These are phyloP conservation scores for Cryptococcus sp. DNA, from an alignment of 1,284 basidiomycete genomes.

Conservation along the genomic window DNA sequence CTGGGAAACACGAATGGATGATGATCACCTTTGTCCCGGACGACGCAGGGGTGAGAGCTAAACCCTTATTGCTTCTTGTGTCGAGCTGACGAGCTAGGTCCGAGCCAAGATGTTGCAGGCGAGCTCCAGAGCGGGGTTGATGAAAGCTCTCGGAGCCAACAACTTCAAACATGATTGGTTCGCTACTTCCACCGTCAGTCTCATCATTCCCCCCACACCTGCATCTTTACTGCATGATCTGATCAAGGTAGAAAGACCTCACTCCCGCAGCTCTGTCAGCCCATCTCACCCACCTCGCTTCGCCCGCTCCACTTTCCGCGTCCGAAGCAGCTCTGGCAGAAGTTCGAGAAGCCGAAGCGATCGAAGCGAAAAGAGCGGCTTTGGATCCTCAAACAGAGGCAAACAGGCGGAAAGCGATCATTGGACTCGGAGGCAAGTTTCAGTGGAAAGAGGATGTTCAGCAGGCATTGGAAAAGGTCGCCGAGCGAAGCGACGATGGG, in stretches of 20 bases:
- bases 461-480: slow-evolving; percentile 58
- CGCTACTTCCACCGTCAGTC: slow-evolving; percentile 66
- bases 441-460: slow-evolving; percentile 60
- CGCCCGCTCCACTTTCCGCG: slow-evolving; percentile 71
- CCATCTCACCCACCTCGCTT: slow-evolving; percentile 64
- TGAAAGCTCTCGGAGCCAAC: slow-evolving; percentile 68
- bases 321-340: slow-evolving; percentile 74
- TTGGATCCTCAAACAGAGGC: slow-evolving; percentile 34
- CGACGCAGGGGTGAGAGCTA: slow-evolving; percentile 39
- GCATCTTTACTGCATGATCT: neutral
- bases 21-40: slow-evolving; percentile 47
- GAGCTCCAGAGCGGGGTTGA: slow-evolving; percentile 67
- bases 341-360: slow-evolving; percentile 63
- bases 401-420: slow-evolving; percentile 33
- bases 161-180: slow-evolving; percentile 73
- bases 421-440: slow-evolving; percentile 47
- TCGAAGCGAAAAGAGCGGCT: slow-evolving; percentile 39
- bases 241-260: slow-evolving; percentile 38
- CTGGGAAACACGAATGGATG: slow-evolving; percentile 45
- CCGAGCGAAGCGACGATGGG: slow-evolving; percentile 50
- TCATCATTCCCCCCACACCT: neutral
- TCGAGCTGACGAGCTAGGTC: slow-evolving; percentile 22
- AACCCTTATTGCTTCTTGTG: neutral
- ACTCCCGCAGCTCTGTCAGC: slow-evolving; percentile 58
- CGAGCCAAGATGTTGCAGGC: slow-evolving; percentile 80